phyloP scores from a whole-genome alignment of 345 rosid species.

The Gossypium australe region DNA sequence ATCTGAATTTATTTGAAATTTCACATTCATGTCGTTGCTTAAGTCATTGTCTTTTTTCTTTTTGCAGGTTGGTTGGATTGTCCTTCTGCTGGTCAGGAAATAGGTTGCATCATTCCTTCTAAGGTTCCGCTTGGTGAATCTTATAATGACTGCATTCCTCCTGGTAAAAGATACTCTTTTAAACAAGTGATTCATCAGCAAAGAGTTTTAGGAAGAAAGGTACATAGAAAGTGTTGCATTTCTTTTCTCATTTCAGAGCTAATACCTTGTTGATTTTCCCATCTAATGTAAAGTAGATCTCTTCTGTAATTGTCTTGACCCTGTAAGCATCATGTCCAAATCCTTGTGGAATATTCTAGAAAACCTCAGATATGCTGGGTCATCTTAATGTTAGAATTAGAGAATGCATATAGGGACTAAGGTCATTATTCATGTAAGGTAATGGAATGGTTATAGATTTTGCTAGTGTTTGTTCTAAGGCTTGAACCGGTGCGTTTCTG shows the following conservation, averaged over 20 bases:
- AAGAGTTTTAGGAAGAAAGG: constrained; percentile 75
- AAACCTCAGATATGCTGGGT: background rate
- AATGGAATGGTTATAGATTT: background rate
- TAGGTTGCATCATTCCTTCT: constrained; percentile 71
- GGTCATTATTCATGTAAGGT: background rate
- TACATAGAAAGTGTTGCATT: constrained; percentile 20
- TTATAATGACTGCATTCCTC: constrained; percentile 67
- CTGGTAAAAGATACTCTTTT: constrained; percentile 96
- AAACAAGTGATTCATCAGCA: constrained; percentile 80
- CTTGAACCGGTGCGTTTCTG: background rate
- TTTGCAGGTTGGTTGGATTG: constrained; percentile 90
- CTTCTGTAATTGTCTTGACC: background rate
- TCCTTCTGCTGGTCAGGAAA: constrained; percentile 74
- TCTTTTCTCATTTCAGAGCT: background rate
- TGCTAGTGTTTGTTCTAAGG: background rate
- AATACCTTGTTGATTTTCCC: background rate
- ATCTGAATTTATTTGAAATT: background rate
- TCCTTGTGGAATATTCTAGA: background rate
- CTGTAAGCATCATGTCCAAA: background rate
- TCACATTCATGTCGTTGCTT: background rate
- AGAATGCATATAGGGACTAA: background rate
- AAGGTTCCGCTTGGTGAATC: constrained; percentile 91
- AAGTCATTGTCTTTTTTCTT: background rate
- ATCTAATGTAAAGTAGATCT: background rate
- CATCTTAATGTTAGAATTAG: background rate